A percentile compares a stretch with the other conserved stretches of the same genome.
phyloP scores from a whole-genome alignment of 495 filamentous ascomycete genomes.

The Tuber calosporum region DNA sequence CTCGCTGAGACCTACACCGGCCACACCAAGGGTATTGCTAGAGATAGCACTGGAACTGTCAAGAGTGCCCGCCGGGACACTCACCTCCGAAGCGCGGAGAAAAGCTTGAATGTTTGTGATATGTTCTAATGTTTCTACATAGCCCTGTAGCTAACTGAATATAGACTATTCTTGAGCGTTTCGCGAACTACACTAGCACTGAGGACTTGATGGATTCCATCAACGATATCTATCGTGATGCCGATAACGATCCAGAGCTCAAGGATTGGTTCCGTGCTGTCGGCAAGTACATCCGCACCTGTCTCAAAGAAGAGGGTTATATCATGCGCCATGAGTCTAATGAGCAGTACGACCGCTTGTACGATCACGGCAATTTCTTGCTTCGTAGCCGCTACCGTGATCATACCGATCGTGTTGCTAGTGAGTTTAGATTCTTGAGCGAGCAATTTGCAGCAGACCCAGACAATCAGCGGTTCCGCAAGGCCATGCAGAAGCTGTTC shows the following conservation, averaged over 20 bases:
- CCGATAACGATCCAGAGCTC: conserved; percentile 80
- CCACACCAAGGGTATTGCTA: conserved; percentile 58
- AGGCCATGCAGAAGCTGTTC: conserved; percentile 77
- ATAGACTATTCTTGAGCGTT: conserved; percentile 82
- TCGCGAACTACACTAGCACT: conserved; percentile 85
- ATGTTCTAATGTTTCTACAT: conserved; percentile 27
- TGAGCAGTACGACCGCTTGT: conserved; percentile 72
- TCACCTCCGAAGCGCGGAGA: conserved; percentile 61
- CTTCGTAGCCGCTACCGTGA: conserved; percentile 79
- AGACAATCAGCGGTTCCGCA: conserved; percentile 71
- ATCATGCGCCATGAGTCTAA: conserved; percentile 78
- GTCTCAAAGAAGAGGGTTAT: conserved; percentile 81
- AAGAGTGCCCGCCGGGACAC: conserved; percentile 60
- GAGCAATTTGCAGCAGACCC: conserved; percentile 83
- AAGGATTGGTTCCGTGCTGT: conserved; percentile 80
- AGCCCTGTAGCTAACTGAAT: conserved; percentile 46
- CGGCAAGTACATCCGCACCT: conserved; percentile 70
- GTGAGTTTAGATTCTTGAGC: conserved; percentile 83
- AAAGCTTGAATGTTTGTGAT: conserved; percentile 59
- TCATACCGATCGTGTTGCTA: conserved; percentile 78
- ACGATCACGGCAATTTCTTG: conserved; percentile 80
- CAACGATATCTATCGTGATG: conserved; percentile 81
- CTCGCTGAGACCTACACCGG: conserved; percentile 81
- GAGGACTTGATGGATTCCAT: conserved; percentile 82
- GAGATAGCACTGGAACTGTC: conserved; percentile 58